These are phyloP conservation scores for Lachnellula arida DNA, from an alignment of 2,329 filamentous ascomycete genomes.

Conservation along the genomic window DNA sequence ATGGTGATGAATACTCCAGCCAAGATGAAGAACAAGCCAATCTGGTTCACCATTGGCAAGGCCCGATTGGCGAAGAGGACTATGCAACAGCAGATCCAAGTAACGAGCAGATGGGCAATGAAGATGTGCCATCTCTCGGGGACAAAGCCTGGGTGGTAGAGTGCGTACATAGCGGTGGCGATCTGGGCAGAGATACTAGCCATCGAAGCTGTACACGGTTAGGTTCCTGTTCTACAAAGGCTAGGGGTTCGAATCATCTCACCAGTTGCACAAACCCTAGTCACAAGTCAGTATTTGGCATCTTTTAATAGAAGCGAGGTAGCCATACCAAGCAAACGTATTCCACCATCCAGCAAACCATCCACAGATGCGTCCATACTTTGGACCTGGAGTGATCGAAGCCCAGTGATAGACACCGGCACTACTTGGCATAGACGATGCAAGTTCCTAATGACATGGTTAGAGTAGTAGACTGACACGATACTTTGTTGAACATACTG, in stretches of 20 bases:
- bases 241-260: neutral
- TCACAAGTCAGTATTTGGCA: neutral
- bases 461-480: neutral
- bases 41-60: slow-evolving; percentile 48
- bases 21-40: slow-evolving; percentile 50
- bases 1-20: slow-evolving; percentile 49
- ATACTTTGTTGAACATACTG: slow-evolving; percentile 32
- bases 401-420: slow-evolving; percentile 48
- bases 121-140: slow-evolving; percentile 48
- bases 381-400: slow-evolving; percentile 41
- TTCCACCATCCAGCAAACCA: slow-evolving; percentile 52
- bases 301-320: slow-evolving; percentile 30
- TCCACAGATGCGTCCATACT: slow-evolving; percentile 41
- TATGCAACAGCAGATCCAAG: slow-evolving; percentile 40
- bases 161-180: slow-evolving; percentile 43
- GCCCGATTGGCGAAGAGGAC: slow-evolving; percentile 52
- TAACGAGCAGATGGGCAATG: slow-evolving; percentile 42
- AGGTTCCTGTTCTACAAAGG: neutral
- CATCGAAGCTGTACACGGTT: slow-evolving; percentile 18
- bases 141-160: slow-evolving; percentile 42
- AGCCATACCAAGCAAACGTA: slow-evolving; percentile 41
- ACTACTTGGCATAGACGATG: slow-evolving; percentile 26
- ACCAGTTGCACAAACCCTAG: slow-evolving; percentile 21
- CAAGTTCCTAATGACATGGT: slow-evolving; percentile 19
- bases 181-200: slow-evolving; percentile 39